Evolutionary conservation across 441 rosid species (phyloP).

Genomic region (Raphanus hybrid): DNA sequence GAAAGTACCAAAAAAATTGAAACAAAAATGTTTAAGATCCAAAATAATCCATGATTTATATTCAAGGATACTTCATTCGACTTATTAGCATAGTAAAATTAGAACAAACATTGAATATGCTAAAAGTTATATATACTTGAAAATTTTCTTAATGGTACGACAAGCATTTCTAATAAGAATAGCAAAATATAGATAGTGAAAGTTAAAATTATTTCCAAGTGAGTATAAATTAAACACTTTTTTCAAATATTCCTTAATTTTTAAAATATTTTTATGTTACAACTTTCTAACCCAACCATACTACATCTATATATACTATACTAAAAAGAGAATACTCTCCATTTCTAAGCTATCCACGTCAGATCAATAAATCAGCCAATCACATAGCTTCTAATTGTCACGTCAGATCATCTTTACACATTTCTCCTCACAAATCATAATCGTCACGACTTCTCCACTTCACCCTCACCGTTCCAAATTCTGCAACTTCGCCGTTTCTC

Average conservation of each 20-base stretch:
- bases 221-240: not conserved
- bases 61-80: not conserved
- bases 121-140: not conserved
- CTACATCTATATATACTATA: too few species aligned
- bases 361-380: too few species aligned
- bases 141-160: not conserved
- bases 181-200: not conserved
- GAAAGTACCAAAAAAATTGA: not conserved
- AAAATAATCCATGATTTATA: not conserved
- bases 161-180: not conserved
- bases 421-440: too few species aligned
- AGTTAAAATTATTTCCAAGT: not conserved
- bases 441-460: too few species aligned
- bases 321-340: too few species aligned
- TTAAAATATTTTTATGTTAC: too few species aligned
- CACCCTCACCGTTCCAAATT: too few species aligned
- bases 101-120: not conserved
- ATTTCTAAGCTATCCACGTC: too few species aligned
- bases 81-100: not conserved
- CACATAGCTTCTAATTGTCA: too few species aligned
- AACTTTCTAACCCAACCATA: too few species aligned
- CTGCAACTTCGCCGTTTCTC: too few species aligned
- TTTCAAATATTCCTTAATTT: not conserved
- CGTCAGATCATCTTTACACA: too few species aligned
- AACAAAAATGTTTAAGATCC: not conserved